Percentiles rank a stretch among this genome's conserved stretches.
phyloP scores from a whole-genome alignment of 2,329 filamentous ascomycete species.

The Colletotrichum sp. region DNA sequence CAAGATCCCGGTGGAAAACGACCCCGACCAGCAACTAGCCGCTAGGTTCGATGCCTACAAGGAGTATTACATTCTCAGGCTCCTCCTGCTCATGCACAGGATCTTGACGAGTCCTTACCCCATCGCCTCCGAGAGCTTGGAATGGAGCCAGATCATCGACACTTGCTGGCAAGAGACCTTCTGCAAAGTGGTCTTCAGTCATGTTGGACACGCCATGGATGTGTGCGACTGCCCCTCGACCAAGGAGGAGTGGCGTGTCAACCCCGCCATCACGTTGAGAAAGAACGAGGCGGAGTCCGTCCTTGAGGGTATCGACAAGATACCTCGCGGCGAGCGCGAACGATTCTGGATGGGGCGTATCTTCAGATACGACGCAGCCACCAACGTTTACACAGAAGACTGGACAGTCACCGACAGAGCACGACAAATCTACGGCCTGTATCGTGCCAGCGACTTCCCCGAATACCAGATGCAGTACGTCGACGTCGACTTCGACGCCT shows the following conservation, averaged over 20 bases:
- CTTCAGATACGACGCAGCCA: background rate
- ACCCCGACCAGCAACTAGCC: background rate
- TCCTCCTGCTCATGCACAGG: background rate
- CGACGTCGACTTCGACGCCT: background rate
- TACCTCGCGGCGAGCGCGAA: background rate
- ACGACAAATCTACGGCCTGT: background rate
- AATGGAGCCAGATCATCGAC: background rate
- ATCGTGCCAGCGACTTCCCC: background rate
- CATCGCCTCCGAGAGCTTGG: background rate
- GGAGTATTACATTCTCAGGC: background rate
- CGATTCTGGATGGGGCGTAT: background rate
- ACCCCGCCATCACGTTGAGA: background rate
- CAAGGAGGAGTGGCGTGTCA: constrained; percentile 7
- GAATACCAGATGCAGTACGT: background rate
- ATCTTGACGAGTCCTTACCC: background rate
- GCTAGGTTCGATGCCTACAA: background rate
- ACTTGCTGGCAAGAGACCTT: constrained; percentile 9
- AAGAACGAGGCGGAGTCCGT: constrained; percentile 6
- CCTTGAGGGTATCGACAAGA: background rate
- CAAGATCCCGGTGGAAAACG: background rate
- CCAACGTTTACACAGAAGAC: background rate
- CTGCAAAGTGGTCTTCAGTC: background rate
- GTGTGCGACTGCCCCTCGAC: background rate
- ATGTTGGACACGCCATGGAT: background rate
- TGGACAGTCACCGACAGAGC: background rate